Evolutionary conservation across 2,329 filamentous ascomycete genomes (phyloP), one percentile per base, ranked within the genome.

Genomic region (Fusarium annulatum): DNA sequence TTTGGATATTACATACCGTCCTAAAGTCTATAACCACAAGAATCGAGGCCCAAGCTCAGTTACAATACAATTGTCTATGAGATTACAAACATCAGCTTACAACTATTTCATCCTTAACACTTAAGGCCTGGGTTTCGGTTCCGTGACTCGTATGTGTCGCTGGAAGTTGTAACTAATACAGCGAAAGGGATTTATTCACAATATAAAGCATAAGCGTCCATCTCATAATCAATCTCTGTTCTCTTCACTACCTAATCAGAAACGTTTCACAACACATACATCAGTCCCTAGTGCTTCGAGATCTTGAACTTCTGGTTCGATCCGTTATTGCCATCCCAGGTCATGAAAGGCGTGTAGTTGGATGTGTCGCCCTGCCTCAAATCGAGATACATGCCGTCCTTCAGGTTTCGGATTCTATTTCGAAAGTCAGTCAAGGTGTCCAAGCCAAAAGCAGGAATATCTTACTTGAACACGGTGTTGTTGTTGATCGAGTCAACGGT

Each of bases 321-420:
- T 18, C 28, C 46, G 15, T 49, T 49, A n/a, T 49, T 49, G 5
- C 46, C 19, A 33, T 49, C 46, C 21, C 21, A 49, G 28, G 46
- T 49, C 30, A 33, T 21, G 18, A 49, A 49, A 7, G 46, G 46
- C 46, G 46, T 49, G 1, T 33, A 49, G 28, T 49, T 49, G 0
- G 28, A 8, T 0, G 46, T n/a, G 10, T 49, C 5, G 3, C 10
- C 5, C 10, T 33, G 15, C 10, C 33, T 28, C 0, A 49, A 0
- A 0, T 49, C 46, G 1, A 49, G 15, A 11, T 49, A 49, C 46
- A 49, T 49, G 46, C 15, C 21, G 3, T 49, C 8, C 46, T 49
- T 49, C 7, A 49, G 0, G 28, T 49, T 49, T 33, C 28, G 28
- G 15, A 49, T 49, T 12, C 28, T 49, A 2, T 9, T 49, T n/a